These are phyloP conservation scores for Fusarium armeniacum DNA, from an alignment of 2,329 filamentous ascomycete species.

Conservation along the genomic window DNA sequence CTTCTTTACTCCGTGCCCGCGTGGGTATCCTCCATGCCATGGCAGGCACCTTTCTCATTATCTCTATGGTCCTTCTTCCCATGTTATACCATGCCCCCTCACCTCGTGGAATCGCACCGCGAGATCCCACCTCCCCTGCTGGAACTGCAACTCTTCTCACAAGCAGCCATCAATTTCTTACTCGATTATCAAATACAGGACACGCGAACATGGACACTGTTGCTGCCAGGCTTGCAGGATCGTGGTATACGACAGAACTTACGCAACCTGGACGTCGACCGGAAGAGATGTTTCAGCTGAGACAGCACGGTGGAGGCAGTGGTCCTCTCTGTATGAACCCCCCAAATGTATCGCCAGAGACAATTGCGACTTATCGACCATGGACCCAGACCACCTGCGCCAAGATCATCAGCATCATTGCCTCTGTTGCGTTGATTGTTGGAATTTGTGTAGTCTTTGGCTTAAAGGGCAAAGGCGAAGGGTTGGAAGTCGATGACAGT, in stretches of 20 bases:
- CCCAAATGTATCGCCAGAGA: constrained; percentile 25
- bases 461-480: constrained; percentile 36
- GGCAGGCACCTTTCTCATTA: constrained; percentile 44
- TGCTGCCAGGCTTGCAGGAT: constrained; percentile 43
- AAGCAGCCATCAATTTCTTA: constrained; percentile 47
- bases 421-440: constrained; percentile 37
- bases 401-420: constrained; percentile 32
- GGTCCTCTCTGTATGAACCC: constrained; percentile 29
- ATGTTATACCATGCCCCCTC: constrained; percentile 50
- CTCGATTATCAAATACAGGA: constrained; percentile 45
- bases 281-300: constrained; percentile 47
- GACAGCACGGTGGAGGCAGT: constrained; percentile 44
- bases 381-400: constrained; percentile 44
- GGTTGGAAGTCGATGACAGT: constrained; percentile 38
- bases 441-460: constrained; percentile 45
- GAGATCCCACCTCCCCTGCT: constrained; percentile 49
- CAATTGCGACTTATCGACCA: constrained; percentile 44
- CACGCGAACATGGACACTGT: constrained; percentile 44
- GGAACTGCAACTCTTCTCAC: constrained; percentile 47
- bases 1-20: constrained; percentile 38
- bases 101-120: constrained; percentile 47
- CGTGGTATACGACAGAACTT: constrained; percentile 50
- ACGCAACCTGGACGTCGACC: constrained; percentile 43
- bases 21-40: constrained; percentile 46
- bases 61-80: constrained; percentile 39